Percentiles rank a stretch among this genome's conserved stretches.
These are phyloP conservation scores for Eleusine indica DNA, from an alignment of 176 grass and related monocot genomes.

Conservation along the genomic window DNA sequence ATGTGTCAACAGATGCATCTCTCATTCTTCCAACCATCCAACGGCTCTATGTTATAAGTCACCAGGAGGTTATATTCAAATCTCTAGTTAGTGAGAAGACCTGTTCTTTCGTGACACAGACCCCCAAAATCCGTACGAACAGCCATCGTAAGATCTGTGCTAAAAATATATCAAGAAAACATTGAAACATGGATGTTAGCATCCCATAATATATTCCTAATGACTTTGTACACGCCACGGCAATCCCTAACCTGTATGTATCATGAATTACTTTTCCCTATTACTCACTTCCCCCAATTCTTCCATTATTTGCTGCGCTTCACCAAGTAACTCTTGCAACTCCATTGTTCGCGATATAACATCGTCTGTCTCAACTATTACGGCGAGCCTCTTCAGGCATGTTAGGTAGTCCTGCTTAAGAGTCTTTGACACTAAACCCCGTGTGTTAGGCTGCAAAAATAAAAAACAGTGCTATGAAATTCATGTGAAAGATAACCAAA, in stretches of 20 bases:
- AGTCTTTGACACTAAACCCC: conserved; percentile 42
- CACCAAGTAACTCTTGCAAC: conserved; percentile 47
- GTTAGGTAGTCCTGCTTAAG: conserved; percentile 47
- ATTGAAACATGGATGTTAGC: neutral
- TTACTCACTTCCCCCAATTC: conserved; percentile 42
- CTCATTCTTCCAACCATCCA: too few species aligned
- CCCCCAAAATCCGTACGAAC: neutral
- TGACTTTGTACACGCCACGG: neutral
- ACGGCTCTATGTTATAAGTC: too few species aligned
- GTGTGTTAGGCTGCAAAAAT: conserved; percentile 48
- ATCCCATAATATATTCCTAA: neutral
- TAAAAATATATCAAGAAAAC: neutral
- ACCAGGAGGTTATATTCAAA: too few species aligned
- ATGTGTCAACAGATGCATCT: too few species aligned
- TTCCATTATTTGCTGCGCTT: conserved; percentile 45
- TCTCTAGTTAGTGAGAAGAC: too few species aligned
- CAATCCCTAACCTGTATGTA: neutral
- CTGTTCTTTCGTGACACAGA: neutral
- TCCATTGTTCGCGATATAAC: conserved; percentile 8
- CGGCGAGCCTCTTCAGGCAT: conserved; percentile 45
- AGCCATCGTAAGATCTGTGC: neutral
- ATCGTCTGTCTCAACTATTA: neutral
- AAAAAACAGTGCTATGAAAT: neutral
- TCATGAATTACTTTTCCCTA: conserved; percentile 3
- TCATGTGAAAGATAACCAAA: neutral